Base-by-base conservation (phyloP, 768 basidiomycete genomes). In the Podaxis mareebaensis region DNA sequence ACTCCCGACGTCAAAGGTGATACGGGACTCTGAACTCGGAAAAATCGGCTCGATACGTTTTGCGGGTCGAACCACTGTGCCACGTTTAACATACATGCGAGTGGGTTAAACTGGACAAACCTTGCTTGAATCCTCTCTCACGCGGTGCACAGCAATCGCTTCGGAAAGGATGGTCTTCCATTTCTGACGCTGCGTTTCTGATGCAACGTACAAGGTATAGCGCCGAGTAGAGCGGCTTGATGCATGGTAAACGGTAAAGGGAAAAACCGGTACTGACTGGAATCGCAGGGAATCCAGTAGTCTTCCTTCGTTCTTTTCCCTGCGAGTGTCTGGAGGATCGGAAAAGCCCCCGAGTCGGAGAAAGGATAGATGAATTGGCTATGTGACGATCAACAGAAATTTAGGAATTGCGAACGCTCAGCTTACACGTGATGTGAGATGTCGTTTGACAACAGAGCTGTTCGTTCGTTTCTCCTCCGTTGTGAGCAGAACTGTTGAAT, bases 361-460 rank as follows among this genome's bases (percentile, higher is more conserved):
- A 66, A 88, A 93, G 40, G 90, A 88, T 2, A 95, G 75, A 3
- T 92, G 89, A 60, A 95, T 83, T 30, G 93, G 93, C 93, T 94
- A 65, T 4, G 54, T 49, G 26, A n/a, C 4, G 2, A 36, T 39
- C 39, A 40, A 17, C 60, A 65, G 53, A 63, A 48, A 56, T 10
- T 52, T 13, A 15, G 1, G 22, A 11, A 22, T 46, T 53, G 36
- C 28, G 46, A 13, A 13, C 22, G 28, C n/a, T 58, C 17, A 17
- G 72, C 87, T 60, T 73, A 94, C 92, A 62, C 91, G 80, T 53
- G 88, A 89, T 48, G 86, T 79, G 17, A 93, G 79, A 46, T 80
- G 71, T 42, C 86, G 82, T 73, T 78, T 82, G 17, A 79, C 70
- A 4, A 74, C 65, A 11, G 61, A 57, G 17, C 81, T 83, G 49